Evolutionary conservation across 305 asterid species (phyloP).

Genomic region (Salvia sclarea): DNA sequence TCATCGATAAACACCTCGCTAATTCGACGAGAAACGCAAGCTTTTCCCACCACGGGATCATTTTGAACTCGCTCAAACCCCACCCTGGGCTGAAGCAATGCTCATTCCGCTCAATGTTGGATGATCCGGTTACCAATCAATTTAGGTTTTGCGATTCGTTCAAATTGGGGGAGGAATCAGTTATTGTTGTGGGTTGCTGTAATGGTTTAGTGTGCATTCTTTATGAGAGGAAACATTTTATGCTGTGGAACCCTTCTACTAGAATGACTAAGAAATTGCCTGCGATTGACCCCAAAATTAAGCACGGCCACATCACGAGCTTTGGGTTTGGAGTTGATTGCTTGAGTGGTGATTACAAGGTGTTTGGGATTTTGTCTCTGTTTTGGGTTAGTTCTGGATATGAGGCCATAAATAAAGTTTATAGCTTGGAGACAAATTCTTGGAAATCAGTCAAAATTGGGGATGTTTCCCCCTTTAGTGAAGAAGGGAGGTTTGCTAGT

Average conservation of each 20-base stretch:
- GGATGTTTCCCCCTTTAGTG: conserved; percentile 18
- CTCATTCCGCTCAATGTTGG: conserved; percentile 35
- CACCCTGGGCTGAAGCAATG: conserved; percentile 28
- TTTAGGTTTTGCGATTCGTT: conserved; percentile 29
- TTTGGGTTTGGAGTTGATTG: conserved; percentile 42
- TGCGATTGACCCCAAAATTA: not conserved
- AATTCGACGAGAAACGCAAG: conserved; percentile 25
- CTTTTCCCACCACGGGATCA: conserved; percentile 29
- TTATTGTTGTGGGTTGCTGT: conserved; percentile 45
- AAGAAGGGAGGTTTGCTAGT: conserved; percentile 34
- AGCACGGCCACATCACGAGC: not conserved
- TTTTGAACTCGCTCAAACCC: conserved; percentile 18
- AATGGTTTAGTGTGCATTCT: conserved; percentile 42
- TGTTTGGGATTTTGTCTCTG: conserved; percentile 32
- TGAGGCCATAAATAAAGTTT: conserved; percentile 25
- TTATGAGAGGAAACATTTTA: not conserved
- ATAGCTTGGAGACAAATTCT: conserved; percentile 35
- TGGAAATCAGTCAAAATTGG: conserved; percentile 35
- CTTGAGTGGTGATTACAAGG: conserved; percentile 38
- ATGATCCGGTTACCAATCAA: conserved; percentile 13
- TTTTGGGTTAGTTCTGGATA: conserved; percentile 2
- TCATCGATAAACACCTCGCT: conserved; percentile 37
- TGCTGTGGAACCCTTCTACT: conserved; percentile 43
- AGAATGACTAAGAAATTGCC: conserved; percentile 34
- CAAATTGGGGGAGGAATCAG: not conserved